Evolutionary conservation across 2,329 filamentous ascomycete species (phyloP).

Genomic region (Simplicillium sp.): DNA sequence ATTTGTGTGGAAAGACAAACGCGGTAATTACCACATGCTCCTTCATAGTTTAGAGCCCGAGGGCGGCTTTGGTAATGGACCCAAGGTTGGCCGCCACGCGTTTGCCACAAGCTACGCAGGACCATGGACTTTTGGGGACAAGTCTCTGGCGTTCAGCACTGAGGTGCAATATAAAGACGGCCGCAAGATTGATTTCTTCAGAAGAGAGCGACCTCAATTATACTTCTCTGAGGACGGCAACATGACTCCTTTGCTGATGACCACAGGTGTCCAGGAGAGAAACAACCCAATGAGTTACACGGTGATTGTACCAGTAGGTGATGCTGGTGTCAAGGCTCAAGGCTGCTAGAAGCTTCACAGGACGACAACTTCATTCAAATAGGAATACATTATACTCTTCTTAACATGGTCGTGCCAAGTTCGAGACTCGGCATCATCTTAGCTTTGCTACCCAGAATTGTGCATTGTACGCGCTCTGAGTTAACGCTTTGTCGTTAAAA

Average conservation of each 20-base stretch:
- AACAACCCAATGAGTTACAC: conserved; percentile 14
- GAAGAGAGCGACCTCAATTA: conserved; percentile 37
- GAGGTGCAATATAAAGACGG: conserved; percentile 27
- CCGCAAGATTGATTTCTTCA: conserved; percentile 23
- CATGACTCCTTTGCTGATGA: conserved; percentile 35
- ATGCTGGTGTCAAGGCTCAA: conserved; percentile 9
- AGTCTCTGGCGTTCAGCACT: conserved; percentile 16
- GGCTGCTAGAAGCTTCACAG: background rate
- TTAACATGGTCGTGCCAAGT: background rate
- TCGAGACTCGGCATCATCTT: conserved; percentile 1
- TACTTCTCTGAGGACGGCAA: conserved; percentile 35
- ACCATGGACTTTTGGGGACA: conserved; percentile 18
- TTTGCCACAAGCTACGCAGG: conserved; percentile 16
- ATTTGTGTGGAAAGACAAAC: conserved; percentile 22
- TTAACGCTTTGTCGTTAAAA: conserved; percentile 39
- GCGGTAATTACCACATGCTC: conserved; percentile 21
- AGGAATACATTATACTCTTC: background rate
- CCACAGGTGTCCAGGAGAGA: conserved; percentile 35
- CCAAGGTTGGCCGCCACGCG: conserved; percentile 18
- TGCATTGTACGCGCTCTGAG: conserved; percentile 41
- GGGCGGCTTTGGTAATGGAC: conserved; percentile 14
- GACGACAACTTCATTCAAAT: background rate
- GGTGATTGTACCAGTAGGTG: conserved; percentile 14
- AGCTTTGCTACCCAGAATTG: conserved; percentile 42
- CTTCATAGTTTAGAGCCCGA: conserved; percentile 19